These are phyloP conservation scores for Metschnikowia noctiluminum DNA, from an alignment of 805 yeast genomes.

Conservation along the genomic window DNA sequence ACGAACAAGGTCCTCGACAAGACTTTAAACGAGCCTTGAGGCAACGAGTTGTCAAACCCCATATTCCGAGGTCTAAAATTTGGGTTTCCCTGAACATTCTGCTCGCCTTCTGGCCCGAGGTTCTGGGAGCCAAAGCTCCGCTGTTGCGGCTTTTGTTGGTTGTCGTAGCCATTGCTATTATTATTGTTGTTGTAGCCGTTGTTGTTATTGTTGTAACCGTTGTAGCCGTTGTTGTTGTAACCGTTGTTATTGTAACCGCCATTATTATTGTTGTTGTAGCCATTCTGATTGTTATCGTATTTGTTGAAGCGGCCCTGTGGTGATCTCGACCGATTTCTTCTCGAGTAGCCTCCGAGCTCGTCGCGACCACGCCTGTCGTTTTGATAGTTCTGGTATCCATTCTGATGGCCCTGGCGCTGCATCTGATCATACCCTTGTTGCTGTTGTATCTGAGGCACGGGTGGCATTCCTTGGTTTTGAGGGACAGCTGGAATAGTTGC, in stretches of 20 bases:
- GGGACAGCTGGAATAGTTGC: constrained; percentile 5
- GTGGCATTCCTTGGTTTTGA: constrained; percentile 11
- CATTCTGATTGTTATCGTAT: constrained; percentile 7
- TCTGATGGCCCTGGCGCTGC: constrained; percentile 13
- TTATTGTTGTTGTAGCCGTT: background rate
- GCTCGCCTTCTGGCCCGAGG: constrained; percentile 47
- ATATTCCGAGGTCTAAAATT: constrained; percentile 76
- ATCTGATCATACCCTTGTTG: constrained; percentile 13
- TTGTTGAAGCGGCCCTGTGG: constrained; percentile 33
- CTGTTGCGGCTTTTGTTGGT: constrained; percentile 17
- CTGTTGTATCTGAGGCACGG: constrained; percentile 10
- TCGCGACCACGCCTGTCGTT: constrained; percentile 31
- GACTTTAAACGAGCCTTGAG: constrained; percentile 78
- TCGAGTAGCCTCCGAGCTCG: constrained; percentile 34
- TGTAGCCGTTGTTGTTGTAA: background rate
- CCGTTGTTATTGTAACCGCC: background rate
- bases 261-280: background rate
- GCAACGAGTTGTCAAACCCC: constrained; percentile 64
- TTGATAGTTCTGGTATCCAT: constrained; percentile 6
- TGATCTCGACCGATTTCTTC: constrained; percentile 55
- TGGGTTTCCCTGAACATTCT: constrained; percentile 65
- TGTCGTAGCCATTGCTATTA: background rate
- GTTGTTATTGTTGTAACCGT: constrained; percentile 3
- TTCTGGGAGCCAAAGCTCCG: constrained; percentile 13
- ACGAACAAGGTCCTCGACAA: constrained; percentile 87